Conservation (phyloP, 129 eudicot species). For the Flaveria ramosissima region DNA sequence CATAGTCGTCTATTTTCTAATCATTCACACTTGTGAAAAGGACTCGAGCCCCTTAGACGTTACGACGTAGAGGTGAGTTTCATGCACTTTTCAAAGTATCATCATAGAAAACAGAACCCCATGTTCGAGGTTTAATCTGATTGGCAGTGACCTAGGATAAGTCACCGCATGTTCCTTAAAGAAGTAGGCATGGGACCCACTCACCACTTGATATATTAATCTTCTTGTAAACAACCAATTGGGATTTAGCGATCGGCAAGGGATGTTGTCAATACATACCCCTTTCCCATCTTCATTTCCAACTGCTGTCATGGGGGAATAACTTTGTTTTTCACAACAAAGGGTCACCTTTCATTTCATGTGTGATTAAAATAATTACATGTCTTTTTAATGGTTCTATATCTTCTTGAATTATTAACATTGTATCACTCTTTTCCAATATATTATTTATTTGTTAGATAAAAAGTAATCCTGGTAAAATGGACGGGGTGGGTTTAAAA, state of each 20-base stretch:
- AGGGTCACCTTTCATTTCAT: not conserved
- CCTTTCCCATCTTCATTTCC: conserved; percentile 7
- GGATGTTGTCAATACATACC: conserved; percentile 19
- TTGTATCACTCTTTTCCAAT: no score
- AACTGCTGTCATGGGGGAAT: not conserved
- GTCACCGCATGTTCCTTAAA: conserved; percentile 21
- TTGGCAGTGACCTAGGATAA: conserved; percentile 15
- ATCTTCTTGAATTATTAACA: not conserved
- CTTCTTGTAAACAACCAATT: conserved; percentile 12
- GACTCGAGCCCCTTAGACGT: not conserved
- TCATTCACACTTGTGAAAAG: not conserved
- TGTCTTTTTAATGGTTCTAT: not conserved
- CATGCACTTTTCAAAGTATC: conserved; percentile 5
- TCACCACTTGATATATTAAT: not conserved
- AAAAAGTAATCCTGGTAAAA: no score
- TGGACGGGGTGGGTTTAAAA: no score
- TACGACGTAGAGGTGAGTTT: conserved; percentile 6
- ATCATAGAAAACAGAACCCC: not conserved
- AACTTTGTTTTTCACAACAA: conserved; percentile 6
- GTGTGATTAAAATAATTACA: not conserved
- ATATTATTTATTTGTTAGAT: not conserved
- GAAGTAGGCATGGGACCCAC: conserved; percentile 17
- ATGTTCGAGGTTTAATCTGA: not conserved
- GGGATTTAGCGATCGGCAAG: conserved; percentile 24
- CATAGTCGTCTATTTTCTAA: no score